These are phyloP conservation scores for Diaporthe nobilis DNA, from an alignment of 2,329 filamentous ascomycete species.

Conservation along the genomic window DNA sequence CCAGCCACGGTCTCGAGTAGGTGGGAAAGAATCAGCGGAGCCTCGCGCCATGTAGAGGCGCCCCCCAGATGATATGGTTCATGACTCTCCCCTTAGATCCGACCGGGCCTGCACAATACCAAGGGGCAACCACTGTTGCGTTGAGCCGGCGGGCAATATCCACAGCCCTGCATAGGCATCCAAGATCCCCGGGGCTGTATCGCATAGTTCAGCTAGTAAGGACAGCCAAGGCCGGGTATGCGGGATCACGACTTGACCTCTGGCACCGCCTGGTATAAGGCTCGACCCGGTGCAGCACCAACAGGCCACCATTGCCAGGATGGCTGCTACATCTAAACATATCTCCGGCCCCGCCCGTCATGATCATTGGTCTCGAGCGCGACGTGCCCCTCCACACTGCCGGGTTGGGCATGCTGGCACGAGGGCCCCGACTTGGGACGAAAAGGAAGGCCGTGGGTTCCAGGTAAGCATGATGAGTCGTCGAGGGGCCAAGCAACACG, in stretches of 20 bases:
- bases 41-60: not conserved
- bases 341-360: not conserved
- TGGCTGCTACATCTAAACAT: conserved; percentile 24
- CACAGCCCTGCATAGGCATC: not conserved
- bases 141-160: conserved; percentile 3
- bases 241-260: conserved; percentile 16
- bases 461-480: conserved; percentile 20
- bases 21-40: not conserved
- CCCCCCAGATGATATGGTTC: not conserved
- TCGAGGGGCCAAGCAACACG: not conserved
- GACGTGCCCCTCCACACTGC: not conserved
- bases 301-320: not conserved
- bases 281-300: conserved; percentile 6
- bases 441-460: not conserved
- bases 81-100: conserved; percentile 13
- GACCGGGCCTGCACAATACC: not conserved
- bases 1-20: not conserved
- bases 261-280: not conserved
- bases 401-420: not conserved
- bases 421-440: conserved; percentile 21
- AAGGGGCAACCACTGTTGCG: conserved; percentile 6
- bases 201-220: conserved; percentile 22
- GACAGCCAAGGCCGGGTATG: conserved; percentile 22
- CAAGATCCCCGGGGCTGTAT: conserved; percentile 2
- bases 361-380: not conserved